phyloP scores from a whole-genome alignment of 129 eudicot species.

The Deinandra increscens region DNA sequence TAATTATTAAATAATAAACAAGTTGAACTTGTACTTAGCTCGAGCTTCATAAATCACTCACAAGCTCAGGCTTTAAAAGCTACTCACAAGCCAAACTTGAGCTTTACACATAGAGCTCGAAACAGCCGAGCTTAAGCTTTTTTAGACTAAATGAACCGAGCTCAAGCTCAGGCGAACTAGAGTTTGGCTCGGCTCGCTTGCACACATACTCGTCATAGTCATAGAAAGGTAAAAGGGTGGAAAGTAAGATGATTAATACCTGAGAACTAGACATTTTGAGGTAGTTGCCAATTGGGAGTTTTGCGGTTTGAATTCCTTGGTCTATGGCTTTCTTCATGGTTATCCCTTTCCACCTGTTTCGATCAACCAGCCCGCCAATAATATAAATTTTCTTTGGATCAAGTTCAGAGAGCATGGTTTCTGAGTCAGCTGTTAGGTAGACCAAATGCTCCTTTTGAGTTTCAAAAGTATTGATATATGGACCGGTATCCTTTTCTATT shows the following conservation, averaged over 20 bases:
- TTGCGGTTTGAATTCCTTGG: slow-evolving; percentile 90
- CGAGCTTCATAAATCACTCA: too few relatives aligned
- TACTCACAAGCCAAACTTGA: too few relatives aligned
- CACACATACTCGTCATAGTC: background rate
- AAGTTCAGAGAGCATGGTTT: slow-evolving; percentile 63
- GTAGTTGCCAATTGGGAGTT: slow-evolving; percentile 87
- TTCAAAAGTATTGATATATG: slow-evolving; percentile 77
- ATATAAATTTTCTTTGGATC: slow-evolving; percentile 70
- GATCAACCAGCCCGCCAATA: slow-evolving; percentile 90
- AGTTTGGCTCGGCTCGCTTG: background rate
- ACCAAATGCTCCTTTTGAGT: slow-evolving; percentile 74
- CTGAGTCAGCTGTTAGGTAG: slow-evolving; percentile 93
- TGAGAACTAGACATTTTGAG: slow-evolving; percentile 93
- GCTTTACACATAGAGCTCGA: too few relatives aligned
- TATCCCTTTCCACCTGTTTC: slow-evolving; percentile 95
- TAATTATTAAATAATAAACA: too few relatives aligned
- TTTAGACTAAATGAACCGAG: background rate
- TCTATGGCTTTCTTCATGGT: slow-evolving; percentile 90
- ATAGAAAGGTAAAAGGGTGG: background rate
- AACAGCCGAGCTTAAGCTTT: too few relatives aligned
- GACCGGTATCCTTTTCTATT: slow-evolving; percentile 64
- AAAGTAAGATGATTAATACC: slow-evolving; percentile 35
- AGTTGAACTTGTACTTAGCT: too few relatives aligned
- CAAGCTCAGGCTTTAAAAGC: too few relatives aligned
- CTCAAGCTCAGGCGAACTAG: background rate